Percentiles rank a stretch among this genome's conserved stretches.
These are phyloP conservation scores for Gomphus sp. DNA, from an alignment of 1,284 basidiomycete genomes.

Conservation along the genomic window DNA sequence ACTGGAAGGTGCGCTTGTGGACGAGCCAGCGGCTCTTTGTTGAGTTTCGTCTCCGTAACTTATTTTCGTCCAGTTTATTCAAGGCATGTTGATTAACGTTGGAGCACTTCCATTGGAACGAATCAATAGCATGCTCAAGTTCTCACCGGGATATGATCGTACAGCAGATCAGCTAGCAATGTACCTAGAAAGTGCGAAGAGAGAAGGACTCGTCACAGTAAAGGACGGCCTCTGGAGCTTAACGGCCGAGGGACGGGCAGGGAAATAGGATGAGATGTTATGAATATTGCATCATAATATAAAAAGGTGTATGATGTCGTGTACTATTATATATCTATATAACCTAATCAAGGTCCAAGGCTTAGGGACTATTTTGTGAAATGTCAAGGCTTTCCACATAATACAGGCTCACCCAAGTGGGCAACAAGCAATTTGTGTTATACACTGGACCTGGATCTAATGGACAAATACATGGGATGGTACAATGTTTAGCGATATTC, in stretches of 20 bases:
- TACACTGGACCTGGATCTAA: not conserved
- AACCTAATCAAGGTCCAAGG: not conserved
- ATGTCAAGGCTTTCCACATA: not conserved
- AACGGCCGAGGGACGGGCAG: conserved; percentile 20
- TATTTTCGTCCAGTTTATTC: conserved; percentile 48
- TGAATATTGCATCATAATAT: not conserved
- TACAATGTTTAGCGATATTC: not conserved
- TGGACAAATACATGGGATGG: not conserved
- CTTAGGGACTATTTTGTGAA: not conserved
- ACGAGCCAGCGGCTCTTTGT: not conserved
- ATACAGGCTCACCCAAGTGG: too few relatives aligned
- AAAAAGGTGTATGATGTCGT: not conserved
- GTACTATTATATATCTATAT: not conserved
- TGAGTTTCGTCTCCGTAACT: conserved; percentile 11
- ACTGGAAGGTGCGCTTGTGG: conserved; percentile 61
- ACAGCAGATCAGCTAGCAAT: conserved; percentile 63
- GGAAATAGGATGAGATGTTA: not conserved
- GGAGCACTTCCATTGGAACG: conserved; percentile 62
- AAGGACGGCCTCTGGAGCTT: conserved; percentile 69
- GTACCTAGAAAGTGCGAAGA: conserved; percentile 71
- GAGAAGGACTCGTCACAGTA: conserved; percentile 65
- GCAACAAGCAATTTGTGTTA: too few relatives aligned
- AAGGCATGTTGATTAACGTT: conserved; percentile 80
- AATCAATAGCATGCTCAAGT: conserved; percentile 76
- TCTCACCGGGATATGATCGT: conserved; percentile 72